Conservation (phyloP, 78 protist genomes). For the Dictyostelium citrinum region DNA sequence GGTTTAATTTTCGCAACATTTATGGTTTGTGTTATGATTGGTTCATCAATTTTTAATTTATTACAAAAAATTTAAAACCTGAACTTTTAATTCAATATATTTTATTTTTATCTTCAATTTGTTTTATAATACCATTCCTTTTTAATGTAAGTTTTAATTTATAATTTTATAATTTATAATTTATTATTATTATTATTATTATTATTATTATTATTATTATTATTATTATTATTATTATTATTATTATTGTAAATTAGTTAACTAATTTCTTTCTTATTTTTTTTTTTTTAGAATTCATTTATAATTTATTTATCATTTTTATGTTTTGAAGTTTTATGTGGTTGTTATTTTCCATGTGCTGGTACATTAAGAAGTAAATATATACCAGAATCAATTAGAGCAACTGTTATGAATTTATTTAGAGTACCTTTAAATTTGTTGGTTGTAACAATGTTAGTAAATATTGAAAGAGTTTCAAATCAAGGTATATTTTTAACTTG, state of each 20-base stretch:
- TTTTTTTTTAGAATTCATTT: slow-evolving; percentile 4
- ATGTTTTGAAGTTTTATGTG: slow-evolving; percentile 90
- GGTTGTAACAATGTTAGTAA: slow-evolving; percentile 82
- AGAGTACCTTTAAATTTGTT: slow-evolving; percentile 94
- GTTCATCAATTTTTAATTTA: slow-evolving; percentile 68
- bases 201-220: no score
- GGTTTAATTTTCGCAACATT: slow-evolving; percentile 91
- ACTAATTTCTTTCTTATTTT: neutral
- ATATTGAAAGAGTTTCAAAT: slow-evolving; percentile 9
- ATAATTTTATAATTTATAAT: no score
- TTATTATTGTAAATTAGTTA: no score
- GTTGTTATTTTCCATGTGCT: slow-evolving; percentile 89
- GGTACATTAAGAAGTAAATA: slow-evolving; percentile 78
- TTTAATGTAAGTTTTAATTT: slow-evolving; percentile 9
- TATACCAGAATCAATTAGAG: slow-evolving; percentile 90
- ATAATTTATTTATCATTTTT: slow-evolving; percentile 65
- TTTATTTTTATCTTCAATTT: slow-evolving; percentile 7
- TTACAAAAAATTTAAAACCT: neutral
- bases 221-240: no score
- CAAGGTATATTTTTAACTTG: slow-evolving; percentile 10
- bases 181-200: no score
- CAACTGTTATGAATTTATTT: slow-evolving; percentile 90
- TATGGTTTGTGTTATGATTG: slow-evolving; percentile 93
- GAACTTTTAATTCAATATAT: slow-evolving; percentile 3
- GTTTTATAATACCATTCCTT: slow-evolving; percentile 14